A percentile compares a stretch with the other conserved stretches of the same genome.
phyloP scores from a whole-genome alignment of 2,329 filamentous ascomycete species.

The Monilinia fructicola region DNA sequence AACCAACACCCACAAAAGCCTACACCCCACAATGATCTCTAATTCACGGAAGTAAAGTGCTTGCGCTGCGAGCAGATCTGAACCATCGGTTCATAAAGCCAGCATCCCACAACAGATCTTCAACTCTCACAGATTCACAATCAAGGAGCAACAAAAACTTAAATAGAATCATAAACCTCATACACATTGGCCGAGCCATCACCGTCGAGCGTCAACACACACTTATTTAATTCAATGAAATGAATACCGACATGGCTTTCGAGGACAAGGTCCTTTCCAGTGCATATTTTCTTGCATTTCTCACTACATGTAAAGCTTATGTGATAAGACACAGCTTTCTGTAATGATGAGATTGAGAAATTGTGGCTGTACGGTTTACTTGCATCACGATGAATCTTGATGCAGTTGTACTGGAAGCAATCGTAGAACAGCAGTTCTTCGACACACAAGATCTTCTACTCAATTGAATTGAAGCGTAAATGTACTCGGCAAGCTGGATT shows the following conservation, averaged over 20 bases:
- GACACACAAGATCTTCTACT: constrained; percentile 7
- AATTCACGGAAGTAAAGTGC: constrained; percentile 4
- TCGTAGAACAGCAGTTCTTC: constrained; percentile 4
- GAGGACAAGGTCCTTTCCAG: background rate
- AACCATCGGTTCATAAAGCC: constrained; percentile 18
- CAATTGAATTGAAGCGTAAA: background rate
- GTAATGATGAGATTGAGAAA: constrained; percentile 2
- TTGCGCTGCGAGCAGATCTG: constrained; percentile 8
- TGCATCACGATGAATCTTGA: constrained; percentile 2
- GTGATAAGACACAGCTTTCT: constrained; percentile 8
- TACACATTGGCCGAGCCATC: constrained; percentile 17
- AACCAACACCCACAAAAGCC: constrained; percentile 12
- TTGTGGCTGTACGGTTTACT: constrained; percentile 20
- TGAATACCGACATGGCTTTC: constrained; percentile 3
- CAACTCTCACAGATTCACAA: constrained; percentile 11
- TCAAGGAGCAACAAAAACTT: constrained; percentile 9
- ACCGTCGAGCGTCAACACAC: constrained; percentile 16
- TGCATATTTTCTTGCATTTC: constrained; percentile 12
- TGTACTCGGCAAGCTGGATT: constrained; percentile 16
- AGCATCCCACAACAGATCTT: constrained; percentile 12
- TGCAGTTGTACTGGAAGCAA: constrained; percentile 17
- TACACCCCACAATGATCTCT: constrained; percentile 14
- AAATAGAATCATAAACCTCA: constrained; percentile 6
- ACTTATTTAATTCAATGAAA: background rate
- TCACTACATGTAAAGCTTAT: constrained; percentile 10